Base-by-base conservation (phyloP, 2,329 filamentous ascomycete genomes). In the Metarhizium guizhouense region DNA sequence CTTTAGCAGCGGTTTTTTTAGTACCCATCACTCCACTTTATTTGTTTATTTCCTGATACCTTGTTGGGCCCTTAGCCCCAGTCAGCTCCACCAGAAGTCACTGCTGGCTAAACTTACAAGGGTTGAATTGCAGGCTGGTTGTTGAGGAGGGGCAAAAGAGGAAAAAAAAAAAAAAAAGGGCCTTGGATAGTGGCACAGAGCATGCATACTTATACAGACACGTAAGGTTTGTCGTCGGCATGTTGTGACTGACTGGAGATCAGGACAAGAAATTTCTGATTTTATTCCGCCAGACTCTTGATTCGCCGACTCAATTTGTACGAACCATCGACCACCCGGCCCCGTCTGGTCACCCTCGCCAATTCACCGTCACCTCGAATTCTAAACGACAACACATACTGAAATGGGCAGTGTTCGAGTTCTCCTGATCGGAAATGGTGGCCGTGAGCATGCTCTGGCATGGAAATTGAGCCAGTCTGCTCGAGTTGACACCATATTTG, bases 381-480 rank as follows among this genome's bases (percentile, higher is more conserved):
- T 6, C 5, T 29, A 47, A 25, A 25, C 25, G 25, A 25, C 25
- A 25, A 25, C 25, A 14, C 45, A 8, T 4, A 14, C 11, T 13
- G 11, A 14, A 25, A 70, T 71, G 67, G 61, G 68, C 34, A 64
- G 68, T 55, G 78, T 90, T 60, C 82, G 85, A 63, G 80, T 96
- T 63, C 85, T 97, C 60, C 84, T 97, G 60, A 85, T 97, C 62
- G 93, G 94, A 66, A 95, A 93, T 68, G 94, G 94, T 62, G 94
- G 93, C 64, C 86, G 94, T 65, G 94, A 99, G 75, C 91, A 97
- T 73, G 90, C 92, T 50, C 81, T 96, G 60, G 91, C 92, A 47
- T 97, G 92, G 92, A 96, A 95, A 74, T 78, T 97, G 59, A 84
- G 86, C 67, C 87, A 95, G 70, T 96, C 91, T 16, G 78, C 85